A percentile compares a stretch with the other conserved stretches of the same genome.
Conservation (phyloP, 169 alveolate genomes). For the Neospora caninum region DNA sequence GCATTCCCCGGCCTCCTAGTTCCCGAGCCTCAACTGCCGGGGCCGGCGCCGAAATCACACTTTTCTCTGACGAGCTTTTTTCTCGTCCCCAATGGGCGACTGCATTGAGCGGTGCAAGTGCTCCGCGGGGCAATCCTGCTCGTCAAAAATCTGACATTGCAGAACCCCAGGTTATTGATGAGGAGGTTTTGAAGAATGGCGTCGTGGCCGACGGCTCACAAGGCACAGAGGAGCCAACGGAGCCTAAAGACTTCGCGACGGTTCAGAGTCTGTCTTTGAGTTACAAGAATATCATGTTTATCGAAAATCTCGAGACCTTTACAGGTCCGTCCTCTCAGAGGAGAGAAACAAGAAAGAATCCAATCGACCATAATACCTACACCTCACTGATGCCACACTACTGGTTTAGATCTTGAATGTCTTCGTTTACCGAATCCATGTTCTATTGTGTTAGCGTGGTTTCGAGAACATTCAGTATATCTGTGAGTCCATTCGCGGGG, state of each 20-base stretch:
- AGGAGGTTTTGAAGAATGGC: not conserved
- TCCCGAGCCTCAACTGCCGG: not conserved
- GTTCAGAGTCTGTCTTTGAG: not conserved
- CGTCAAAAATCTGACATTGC: not conserved
- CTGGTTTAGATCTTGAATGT: no score
- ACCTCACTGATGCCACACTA: no score
- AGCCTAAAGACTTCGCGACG: not conserved
- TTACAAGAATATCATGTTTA: conserved; percentile 1
- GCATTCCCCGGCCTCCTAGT: not conserved
- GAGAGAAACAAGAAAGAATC: not conserved
- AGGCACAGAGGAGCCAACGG: not conserved
- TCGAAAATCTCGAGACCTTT: conserved; percentile 27
- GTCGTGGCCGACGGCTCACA: not conserved
- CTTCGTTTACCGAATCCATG: no score
- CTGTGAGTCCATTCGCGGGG: not conserved
- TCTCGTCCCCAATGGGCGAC: not conserved
- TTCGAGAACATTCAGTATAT: not conserved
- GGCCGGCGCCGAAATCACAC: not conserved
- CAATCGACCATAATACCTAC: not conserved
- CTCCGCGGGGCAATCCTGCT: not conserved
- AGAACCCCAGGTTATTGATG: conserved; percentile 41
- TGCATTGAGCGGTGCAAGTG: not conserved
- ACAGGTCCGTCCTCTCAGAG: not conserved
- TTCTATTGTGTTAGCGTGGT: no score
- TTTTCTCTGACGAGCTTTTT: not conserved